Evolutionary conservation across 2,329 filamentous ascomycete species (phyloP), one percentile per base, ranked within the genome.

Genomic region (Alternaria metachromatica): DNA sequence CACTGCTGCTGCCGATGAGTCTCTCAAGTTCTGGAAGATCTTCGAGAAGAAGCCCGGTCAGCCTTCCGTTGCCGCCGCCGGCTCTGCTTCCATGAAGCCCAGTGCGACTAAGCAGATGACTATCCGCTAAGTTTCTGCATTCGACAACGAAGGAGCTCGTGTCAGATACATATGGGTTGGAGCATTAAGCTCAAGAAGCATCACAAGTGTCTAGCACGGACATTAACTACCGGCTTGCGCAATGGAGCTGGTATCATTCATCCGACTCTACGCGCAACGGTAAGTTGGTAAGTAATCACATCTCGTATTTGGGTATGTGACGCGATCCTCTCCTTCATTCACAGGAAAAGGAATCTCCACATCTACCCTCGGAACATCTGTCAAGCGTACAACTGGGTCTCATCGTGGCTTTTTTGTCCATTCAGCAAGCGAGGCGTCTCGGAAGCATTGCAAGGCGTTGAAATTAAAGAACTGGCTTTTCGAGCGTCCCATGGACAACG

Each of bases 1-100:
- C 55, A 99, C 96, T 55, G 95, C 96, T 64, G 91, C 95, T 73
- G 94, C 95, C 41, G 96, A 99, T 76, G 96, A 99, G 86, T 95
- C 91, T 78, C 87, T 99, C 81, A 99, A 99, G 85, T 99, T 99
- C 87, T 99, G 96, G 96, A 99, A 99, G 89, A 87, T 99, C 74
- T 99, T 99, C 78, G 96, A 99, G 87, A 97, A 97, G 88, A 98
- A 97, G 88, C 86, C 94, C 18, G 94, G 93, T 63, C 84, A 87
- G 64, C 87, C 90, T 55, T 87, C 89, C 53, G 79, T 86, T 30
- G 85, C 89, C 58, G 87, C 88, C 72, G 87, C 90, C 62, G 89
- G 89, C 67, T 85, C 91, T 63, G 90, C 90, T 54, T 88, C 87
- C 81, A 95, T 95, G 84, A 93, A 85, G 78, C 80, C 92, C 60